These are phyloP conservation scores for Amanita exitialis DNA, from an alignment of 768 basidiomycete species.

Conservation along the genomic window DNA sequence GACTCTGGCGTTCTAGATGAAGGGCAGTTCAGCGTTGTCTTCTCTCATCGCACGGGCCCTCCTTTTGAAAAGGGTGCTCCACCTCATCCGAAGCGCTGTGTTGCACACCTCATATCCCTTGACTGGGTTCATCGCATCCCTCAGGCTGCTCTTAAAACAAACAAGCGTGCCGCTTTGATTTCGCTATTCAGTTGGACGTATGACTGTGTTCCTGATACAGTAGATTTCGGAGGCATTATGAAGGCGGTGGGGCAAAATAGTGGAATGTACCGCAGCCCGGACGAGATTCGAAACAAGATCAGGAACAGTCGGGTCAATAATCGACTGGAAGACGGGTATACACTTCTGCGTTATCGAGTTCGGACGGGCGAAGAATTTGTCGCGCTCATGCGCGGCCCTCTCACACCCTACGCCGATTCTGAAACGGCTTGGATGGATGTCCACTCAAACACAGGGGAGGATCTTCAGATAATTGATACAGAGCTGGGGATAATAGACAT, in stretches of 20 bases:
- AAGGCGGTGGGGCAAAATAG: background rate
- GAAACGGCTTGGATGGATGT: background rate
- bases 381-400: background rate
- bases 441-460: background rate
- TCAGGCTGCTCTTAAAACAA: background rate
- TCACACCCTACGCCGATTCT: background rate
- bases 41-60: background rate
- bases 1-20: background rate
- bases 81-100: too few relatives aligned
- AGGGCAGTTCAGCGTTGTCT: background rate
- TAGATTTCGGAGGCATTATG: background rate
- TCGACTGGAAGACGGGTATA: background rate
- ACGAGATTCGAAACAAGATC: background rate
- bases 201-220: background rate
- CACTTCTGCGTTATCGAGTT: background rate
- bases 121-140: background rate
- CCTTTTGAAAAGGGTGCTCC: background rate
- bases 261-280: background rate
- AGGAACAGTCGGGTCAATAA: background rate
- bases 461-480: slow-evolving; percentile 3
- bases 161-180: background rate
- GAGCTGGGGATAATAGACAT: background rate
- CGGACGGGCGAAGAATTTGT: background rate
- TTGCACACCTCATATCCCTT: background rate
- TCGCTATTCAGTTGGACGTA: slow-evolving; percentile 6